Conservation (phyloP, 2,329 filamentous ascomycete species). For the Botrytis sinoallii region DNA sequence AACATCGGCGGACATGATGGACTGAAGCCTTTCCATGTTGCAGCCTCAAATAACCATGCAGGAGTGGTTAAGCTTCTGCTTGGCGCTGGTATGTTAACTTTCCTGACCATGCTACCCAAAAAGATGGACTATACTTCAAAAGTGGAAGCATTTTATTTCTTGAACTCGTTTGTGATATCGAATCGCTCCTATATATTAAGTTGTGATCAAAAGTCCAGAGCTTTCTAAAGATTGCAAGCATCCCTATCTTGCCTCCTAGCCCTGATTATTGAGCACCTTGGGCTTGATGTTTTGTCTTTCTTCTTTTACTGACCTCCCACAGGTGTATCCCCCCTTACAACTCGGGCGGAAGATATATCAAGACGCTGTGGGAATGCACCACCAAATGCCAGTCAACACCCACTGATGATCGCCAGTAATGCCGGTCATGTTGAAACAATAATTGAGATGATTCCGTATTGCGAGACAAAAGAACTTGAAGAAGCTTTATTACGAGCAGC, state of each 20-base stretch:
- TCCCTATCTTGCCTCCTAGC: neutral
- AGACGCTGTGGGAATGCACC: neutral
- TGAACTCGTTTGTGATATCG: neutral
- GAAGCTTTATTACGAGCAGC: neutral
- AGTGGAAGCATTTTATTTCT: neutral
- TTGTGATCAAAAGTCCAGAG: neutral
- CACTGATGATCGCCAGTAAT: conserved; percentile 38
- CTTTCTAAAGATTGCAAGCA: neutral
- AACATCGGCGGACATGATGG: conserved; percentile 33
- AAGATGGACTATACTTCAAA: neutral
- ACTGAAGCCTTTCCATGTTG: conserved; percentile 39
- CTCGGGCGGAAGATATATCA: conserved; percentile 25
- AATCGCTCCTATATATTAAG: neutral
- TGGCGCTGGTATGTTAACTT: conserved; percentile 33
- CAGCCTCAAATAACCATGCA: conserved; percentile 37
- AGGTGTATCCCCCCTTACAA: conserved; percentile 36
- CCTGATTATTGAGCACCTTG: too few species aligned
- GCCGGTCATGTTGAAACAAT: conserved; percentile 30
- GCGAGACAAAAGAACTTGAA: neutral
- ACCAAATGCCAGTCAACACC: conserved; percentile 27
- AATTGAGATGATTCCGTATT: conserved; percentile 19
- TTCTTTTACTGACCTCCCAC: neutral
- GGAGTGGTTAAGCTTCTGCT: conserved; percentile 37
- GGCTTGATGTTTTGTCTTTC: neutral
- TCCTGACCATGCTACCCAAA: neutral